phyloP scores from a whole-genome alignment of 495 filamentous ascomycete genomes.

The Penicillium coprophilum region DNA sequence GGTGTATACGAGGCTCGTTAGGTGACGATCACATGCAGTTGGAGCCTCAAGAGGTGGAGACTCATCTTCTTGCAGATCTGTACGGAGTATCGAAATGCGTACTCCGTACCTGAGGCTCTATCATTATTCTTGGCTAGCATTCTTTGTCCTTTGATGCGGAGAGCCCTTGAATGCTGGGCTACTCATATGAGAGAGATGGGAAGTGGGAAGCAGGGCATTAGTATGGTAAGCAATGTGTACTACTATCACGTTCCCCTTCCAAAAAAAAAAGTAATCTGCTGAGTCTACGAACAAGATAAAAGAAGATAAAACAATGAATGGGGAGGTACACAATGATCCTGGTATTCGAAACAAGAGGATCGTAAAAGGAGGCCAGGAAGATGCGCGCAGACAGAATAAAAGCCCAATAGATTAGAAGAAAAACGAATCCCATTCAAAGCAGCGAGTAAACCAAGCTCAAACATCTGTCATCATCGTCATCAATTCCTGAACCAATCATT shows the following conservation, averaged over 20 bases:
- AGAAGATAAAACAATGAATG: slow-evolving; percentile 1
- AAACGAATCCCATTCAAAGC: slow-evolving; percentile 21
- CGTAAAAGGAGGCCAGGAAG: background rate
- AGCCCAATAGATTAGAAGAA: slow-evolving; percentile 11
- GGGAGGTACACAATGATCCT: background rate
- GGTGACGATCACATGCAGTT: background rate
- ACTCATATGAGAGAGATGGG: no score
- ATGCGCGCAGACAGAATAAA: slow-evolving; percentile 2
- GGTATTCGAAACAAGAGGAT: slow-evolving; percentile 1
- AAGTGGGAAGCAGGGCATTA: background rate
- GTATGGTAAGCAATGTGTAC: background rate
- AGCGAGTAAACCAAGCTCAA: slow-evolving; percentile 18
- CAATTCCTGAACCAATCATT: slow-evolving; percentile 5
- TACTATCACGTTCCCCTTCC: background rate
- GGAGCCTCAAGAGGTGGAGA: background rate
- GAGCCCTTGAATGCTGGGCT: background rate
- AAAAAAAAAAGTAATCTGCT: background rate
- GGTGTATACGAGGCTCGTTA: background rate
- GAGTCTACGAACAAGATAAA: background rate
- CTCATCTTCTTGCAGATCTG: background rate
- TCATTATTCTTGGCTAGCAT: background rate
- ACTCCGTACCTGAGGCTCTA: slow-evolving; percentile 1
- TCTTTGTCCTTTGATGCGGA: background rate
- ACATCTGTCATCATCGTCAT: slow-evolving; percentile 21
- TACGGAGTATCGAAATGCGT: no score